Percentiles rank a stretch among this genome's conserved stretches.
These are phyloP conservation scores for Amoebophrya sp. DNA, from an alignment of 169 alveolate genomes.

Conservation along the genomic window DNA sequence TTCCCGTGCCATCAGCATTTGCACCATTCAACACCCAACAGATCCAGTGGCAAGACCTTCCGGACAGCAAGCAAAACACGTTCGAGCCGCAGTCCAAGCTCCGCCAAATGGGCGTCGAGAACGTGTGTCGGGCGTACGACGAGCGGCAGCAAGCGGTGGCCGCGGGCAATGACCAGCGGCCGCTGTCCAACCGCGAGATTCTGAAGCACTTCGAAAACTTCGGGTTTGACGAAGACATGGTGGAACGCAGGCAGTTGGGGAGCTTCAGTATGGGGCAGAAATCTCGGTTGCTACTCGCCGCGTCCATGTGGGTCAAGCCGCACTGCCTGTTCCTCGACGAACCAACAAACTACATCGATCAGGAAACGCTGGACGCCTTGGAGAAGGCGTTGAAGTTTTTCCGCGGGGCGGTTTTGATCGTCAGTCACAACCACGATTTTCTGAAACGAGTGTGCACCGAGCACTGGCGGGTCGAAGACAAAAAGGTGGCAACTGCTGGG, in stretches of 20 bases:
- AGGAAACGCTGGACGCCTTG: slow-evolving; percentile 30
- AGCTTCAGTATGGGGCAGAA: slow-evolving; percentile 30
- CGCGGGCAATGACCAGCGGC: slow-evolving; percentile 20
- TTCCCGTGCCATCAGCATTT: neutral
- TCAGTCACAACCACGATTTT: slow-evolving; percentile 33
- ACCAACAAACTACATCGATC: slow-evolving; percentile 31
- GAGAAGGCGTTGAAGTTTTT: slow-evolving; percentile 27
- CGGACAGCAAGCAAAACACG: slow-evolving; percentile 26
- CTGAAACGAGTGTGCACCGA: neutral
- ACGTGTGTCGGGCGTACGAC: slow-evolving; percentile 14
- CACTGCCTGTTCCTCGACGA: slow-evolving; percentile 28
- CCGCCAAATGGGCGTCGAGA: slow-evolving; percentile 26
- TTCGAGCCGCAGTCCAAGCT: slow-evolving; percentile 25
- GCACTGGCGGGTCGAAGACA: slow-evolving; percentile 21
- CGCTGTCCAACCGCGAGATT: slow-evolving; percentile 28
- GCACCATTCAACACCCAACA: neutral
- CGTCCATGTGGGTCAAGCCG: slow-evolving; percentile 32
- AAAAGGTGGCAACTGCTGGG: neutral
- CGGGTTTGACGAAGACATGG: slow-evolving; percentile 34
- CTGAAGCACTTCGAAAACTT: slow-evolving; percentile 36
- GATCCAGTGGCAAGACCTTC: slow-evolving; percentile 14
- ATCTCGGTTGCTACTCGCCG: slow-evolving; percentile 28
- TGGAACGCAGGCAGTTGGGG: neutral
- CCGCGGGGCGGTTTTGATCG: slow-evolving; percentile 34
- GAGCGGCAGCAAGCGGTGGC: slow-evolving; percentile 36